Percentiles rank a stretch among this genome's conserved stretches.
Conservation (phyloP, 140 eudicot species). For the Oenanthe javanica region DNA sequence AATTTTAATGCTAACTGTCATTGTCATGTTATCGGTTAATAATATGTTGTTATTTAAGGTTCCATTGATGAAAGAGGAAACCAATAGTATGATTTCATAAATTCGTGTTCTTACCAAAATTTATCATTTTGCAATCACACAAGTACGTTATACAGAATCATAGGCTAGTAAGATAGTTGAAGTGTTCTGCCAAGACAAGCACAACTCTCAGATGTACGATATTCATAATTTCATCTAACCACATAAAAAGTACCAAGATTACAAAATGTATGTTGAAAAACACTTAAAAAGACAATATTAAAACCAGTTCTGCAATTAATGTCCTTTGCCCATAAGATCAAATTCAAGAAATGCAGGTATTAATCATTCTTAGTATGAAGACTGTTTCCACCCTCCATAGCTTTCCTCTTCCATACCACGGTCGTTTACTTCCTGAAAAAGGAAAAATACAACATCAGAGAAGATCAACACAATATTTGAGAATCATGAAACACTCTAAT, state of each 20-base stretch:
- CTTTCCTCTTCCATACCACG: slow-evolving; percentile 25
- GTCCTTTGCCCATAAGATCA: background rate
- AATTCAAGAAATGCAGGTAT: background rate
- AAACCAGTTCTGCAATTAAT: background rate
- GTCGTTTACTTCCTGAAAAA: slow-evolving; percentile 29
- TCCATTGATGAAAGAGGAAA: background rate
- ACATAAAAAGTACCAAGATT: background rate
- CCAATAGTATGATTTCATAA: background rate
- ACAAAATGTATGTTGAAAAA: background rate
- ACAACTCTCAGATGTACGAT: background rate
- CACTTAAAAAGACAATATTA: background rate
- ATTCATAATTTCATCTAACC: background rate
- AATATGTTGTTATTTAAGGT: background rate
- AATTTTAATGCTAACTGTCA: no score
- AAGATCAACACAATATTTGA: background rate
- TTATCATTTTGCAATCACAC: background rate
- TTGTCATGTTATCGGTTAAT: background rate
- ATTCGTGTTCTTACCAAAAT: no score
- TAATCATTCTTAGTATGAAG: slow-evolving; percentile 28
- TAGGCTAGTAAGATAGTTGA: background rate
- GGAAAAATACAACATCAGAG: background rate
- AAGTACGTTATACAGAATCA: background rate
- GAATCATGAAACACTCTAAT: background rate
- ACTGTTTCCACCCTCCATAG: slow-evolving; percentile 68
- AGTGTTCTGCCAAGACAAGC: background rate